These are phyloP conservation scores for Umbellularia californica DNA, from an alignment of 164 flowering plant genomes.

Conservation along the genomic window DNA sequence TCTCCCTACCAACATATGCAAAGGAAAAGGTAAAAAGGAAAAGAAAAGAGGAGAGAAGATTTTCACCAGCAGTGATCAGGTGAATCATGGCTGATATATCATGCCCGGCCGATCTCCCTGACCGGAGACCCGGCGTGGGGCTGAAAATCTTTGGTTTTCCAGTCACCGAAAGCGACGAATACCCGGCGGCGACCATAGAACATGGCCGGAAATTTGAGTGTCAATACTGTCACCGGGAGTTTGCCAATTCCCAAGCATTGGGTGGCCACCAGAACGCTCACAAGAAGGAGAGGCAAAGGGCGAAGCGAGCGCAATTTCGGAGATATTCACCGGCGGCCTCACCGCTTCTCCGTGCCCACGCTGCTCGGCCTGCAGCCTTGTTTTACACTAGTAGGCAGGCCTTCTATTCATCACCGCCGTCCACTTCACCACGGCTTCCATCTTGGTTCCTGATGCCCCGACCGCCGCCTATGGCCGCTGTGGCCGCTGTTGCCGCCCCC, in stretches of 20 bases:
- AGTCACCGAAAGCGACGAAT: constrained; percentile 3
- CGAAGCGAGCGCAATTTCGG: constrained; percentile 63
- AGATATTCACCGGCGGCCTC: constrained; percentile 32
- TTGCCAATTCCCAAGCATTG: constrained; percentile 85
- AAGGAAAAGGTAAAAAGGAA: no score
- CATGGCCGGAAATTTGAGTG: constrained; percentile 61
- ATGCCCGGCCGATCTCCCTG: constrained; percentile 2
- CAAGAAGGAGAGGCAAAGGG: constrained; percentile 74
- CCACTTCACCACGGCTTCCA: constrained; percentile 18
- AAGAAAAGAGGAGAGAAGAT: neutral
- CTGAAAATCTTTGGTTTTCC: constrained; percentile 13
- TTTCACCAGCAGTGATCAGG: neutral
- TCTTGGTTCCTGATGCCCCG: constrained; percentile 21
- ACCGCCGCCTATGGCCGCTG: constrained; percentile 6
- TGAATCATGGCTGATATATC: neutral
- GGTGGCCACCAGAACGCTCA: constrained; percentile 95
- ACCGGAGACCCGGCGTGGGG: constrained; percentile 1
- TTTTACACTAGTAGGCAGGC: constrained; percentile 14
- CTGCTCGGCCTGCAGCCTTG: constrained; percentile 16
- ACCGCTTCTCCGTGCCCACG: constrained; percentile 21
- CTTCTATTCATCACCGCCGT: constrained; percentile 17
- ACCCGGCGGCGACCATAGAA: constrained; percentile 9
- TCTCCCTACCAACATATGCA: neutral
- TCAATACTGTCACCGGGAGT: constrained; percentile 75
- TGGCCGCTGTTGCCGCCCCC: neutral